Evolutionary conservation across 139 green algal genomes (phyloP), one percentile per base, ranked within the genome.

Genomic region (Auxenochlorella pyrenoidosa): DNA sequence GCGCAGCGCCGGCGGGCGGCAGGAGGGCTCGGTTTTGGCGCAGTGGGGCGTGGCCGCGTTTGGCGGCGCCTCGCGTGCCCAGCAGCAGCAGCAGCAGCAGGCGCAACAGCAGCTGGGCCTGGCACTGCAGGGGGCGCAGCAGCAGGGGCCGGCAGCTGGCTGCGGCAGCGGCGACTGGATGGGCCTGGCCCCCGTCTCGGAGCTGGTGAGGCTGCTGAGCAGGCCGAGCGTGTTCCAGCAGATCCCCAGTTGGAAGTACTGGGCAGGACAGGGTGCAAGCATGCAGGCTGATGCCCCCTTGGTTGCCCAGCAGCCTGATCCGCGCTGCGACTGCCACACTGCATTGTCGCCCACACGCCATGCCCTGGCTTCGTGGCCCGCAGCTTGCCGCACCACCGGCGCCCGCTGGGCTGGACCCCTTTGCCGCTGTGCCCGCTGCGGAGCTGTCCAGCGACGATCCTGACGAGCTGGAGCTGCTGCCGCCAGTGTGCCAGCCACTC

Each of bases 1-100:
- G 68, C 75, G 43, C 75, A 82, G 43, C 26, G n/a, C 51, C 51
- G 65, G 78, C 78, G 59, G 78, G 22, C 51, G 79, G 32, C 63
- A 60, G 40, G 78, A 83, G 34, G 78, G 36, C 12, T 30, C 36
- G 0, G 51, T 66, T 34, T 16, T 71, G n/a, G 51, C 51, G n/a
- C 70, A 76, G 70, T 76, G 70, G 70, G 70, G 70, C 5, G 70
- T 3, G 15, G 10, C 4, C 63, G 63, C 70, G 1, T 76, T 76
- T 47, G 70, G 34, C 16, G 70, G 70, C 34, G n/a, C 18, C n/a
- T 6, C 34, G 68, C 68, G 12, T 0, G 16, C 15, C 15, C 70
- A 76, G 34, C 34, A 76, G 70, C 70, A 28, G 70, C 70, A 38
- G 63, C 28, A 15, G 28, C 19, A 3, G 2, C n/a, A 73, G 66